Base-by-base conservation (phyloP, 2,329 filamentous ascomycete species). In the Penicillium corylophilum region DNA sequence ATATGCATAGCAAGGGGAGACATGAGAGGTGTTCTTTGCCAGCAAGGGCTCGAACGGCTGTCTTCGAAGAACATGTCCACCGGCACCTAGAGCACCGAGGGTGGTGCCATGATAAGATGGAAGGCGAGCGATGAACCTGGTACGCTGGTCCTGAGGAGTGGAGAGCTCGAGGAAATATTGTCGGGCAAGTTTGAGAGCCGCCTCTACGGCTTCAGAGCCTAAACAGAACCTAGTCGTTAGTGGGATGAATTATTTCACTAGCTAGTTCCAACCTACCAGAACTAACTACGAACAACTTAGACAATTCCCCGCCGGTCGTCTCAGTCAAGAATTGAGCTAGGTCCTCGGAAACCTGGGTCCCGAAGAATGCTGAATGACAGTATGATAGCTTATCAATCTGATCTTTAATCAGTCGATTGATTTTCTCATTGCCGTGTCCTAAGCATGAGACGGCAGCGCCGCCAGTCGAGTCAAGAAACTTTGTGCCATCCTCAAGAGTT, bases 391-490 rank as follows among this genome's bases (percentile, higher is more conserved):
- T 70, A 43, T 79, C 74, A 57, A 87, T 74, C 60, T 90, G 87
- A 12, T 76, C 62, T 4, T 74, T 69, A 36, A 90, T 78, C 0
- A 85, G 87, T 2, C 79, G 72, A 12, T 76, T 75, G 12, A 92
- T 82, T 43, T 84, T 76, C 38, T 76, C 63, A 53, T 86, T 79
- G 26, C 82, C 83, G 60, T 90, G 85, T 6, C 89, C 89, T 9
- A 93, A 73, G 64, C 85, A 86, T 9, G 84, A 79, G 3, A 91
- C 88, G 20, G 86, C 87, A 3, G 89, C 86, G 18, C 89, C 89
- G 24, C 86, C 82, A 18, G 85, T 88, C 1, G 83, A 86, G 67
- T 94, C 89, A 13, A 91, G 79, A 39, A 94, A 80, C 29, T 72
- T 75, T 22, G 79, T 77, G 1, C 85, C 85, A 63, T 78, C 76